phyloP scores from a whole-genome alignment of 2,329 filamentous ascomycete genomes.

The Ophiocordyceps camponoti-rufipedis region DNA sequence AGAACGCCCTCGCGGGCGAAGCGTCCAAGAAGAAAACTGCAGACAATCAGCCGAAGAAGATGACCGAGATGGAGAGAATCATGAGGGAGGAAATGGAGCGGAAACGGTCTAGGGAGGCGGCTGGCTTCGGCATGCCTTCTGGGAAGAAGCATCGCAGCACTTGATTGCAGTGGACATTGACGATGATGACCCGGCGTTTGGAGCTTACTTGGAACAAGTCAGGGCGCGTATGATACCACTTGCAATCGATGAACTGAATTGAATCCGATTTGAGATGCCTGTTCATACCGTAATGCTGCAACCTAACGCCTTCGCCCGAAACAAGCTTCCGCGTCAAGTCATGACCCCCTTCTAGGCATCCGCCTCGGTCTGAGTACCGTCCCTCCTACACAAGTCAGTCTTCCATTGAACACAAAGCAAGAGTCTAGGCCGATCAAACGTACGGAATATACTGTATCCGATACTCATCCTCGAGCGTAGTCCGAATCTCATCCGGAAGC shows the following conservation, averaged over 20 bases:
- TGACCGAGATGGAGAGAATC: conserved; percentile 74
- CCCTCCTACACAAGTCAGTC: conserved; percentile 21
- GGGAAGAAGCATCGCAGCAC: conserved; percentile 32
- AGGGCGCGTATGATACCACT: conserved; percentile 3
- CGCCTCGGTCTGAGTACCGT: conserved; percentile 35
- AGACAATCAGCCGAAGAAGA: conserved; percentile 53
- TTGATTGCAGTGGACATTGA: conserved; percentile 1
- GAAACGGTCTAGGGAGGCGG: conserved; percentile 37
- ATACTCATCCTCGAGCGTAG: conserved; percentile 42
- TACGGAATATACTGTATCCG: conserved; percentile 49
- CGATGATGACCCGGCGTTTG: conserved; percentile 3
- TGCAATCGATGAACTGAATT: not conserved
- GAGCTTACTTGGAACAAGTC: not conserved
- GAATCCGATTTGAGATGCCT: not conserved
- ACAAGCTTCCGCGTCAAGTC: not conserved
- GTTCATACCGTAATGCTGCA: not conserved
- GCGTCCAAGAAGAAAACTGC: conserved; percentile 42
- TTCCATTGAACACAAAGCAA: conserved; percentile 3
- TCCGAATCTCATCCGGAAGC: conserved; percentile 45
- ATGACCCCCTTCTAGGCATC: conserved; percentile 12
- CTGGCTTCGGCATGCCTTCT: conserved; percentile 25
- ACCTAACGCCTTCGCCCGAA: not conserved
- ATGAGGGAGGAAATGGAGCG: conserved; percentile 72
- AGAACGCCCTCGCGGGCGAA: conserved; percentile 42
- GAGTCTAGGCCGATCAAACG: conserved; percentile 29